Evolutionary conservation across 129 eudicot genomes (phyloP), one percentile per base, ranked within the genome.

Genomic region (Flaveria ramosissima): DNA sequence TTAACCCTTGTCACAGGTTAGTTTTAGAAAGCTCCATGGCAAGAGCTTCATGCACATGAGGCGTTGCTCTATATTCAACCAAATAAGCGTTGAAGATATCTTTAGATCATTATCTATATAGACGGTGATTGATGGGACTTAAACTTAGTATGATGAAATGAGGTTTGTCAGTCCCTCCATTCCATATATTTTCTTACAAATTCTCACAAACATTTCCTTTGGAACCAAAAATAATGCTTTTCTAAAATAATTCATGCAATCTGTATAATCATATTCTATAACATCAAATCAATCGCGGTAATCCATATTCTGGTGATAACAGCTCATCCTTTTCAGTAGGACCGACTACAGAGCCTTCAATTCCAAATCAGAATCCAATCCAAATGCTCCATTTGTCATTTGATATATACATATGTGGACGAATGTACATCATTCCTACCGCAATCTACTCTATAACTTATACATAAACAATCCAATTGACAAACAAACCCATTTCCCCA

Each of bases 191-290:
- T 15, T 5, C 24, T 47, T 46, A 26, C 47, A 50, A 6, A 27
- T 15, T 3, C 39, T 47, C 1, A 24, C 2, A 32, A 47, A 14
- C 60, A 48, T 23, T 60, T 60, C 1, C 16, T 24, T 36, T 51
- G 51, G 45, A 47, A 51, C 74, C 74, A 53, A 70, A 68, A 1
- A 26, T 78, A 45, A 70, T 68, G 75, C 26, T 21, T 77, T 68
- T n/a, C 11, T 53, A 16, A 12, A 12, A 2, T 17, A 45, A 68
- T 7, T 68, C 13, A 57, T 26, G 81, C n/a, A 57, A 45, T 42
- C 64, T 19, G 30, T 42, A 57, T 69, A 24, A 39, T 52, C 12
- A 53, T 23, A 16, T 55, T 24, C 48, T 4, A 55, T n/a, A 56
- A 69, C 50, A 68, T 42, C 21, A 45, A 70, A 27, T 78, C 13